A percentile compares a stretch with the other conserved stretches of the same genome.
These are phyloP conservation scores for Coniochaeta ligniaria DNA, from an alignment of 2,329 filamentous ascomycete species.

Conservation along the genomic window DNA sequence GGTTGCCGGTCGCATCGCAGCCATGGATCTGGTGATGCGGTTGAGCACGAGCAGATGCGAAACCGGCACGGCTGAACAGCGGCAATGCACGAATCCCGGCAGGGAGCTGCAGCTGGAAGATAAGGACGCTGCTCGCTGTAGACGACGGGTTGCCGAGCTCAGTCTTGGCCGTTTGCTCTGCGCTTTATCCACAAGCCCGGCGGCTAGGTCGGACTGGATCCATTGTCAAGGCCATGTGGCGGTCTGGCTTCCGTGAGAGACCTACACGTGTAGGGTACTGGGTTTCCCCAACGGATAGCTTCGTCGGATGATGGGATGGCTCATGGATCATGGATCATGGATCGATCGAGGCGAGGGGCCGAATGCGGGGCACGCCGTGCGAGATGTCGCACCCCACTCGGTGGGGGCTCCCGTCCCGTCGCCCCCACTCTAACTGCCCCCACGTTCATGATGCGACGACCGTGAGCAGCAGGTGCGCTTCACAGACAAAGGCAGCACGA, in stretches of 20 bases:
- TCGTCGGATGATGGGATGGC: no score
- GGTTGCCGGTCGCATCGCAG: background rate
- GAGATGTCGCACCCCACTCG: no score
- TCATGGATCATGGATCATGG: no score
- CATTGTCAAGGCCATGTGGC: background rate
- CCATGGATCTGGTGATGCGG: background rate
- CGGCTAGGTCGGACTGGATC: background rate
- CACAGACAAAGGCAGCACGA: no score
- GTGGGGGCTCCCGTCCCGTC: no score
- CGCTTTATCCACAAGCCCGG: no score
- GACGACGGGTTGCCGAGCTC: background rate
- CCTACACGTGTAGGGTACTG: background rate
- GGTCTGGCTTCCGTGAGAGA: background rate
- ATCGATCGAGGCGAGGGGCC: no score
- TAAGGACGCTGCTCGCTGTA: background rate
- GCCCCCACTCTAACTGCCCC: no score
- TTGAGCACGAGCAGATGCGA: background rate
- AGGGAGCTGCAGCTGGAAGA: background rate
- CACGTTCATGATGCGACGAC: no score
- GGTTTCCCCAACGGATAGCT: background rate
- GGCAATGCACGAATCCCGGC: constrained; percentile 3
- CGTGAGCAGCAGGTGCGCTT: no score
- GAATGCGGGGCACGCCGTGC: no score
- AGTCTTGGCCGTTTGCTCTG: background rate
- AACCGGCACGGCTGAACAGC: constrained; percentile 1